Conservation (phyloP, 345 rosid genomes). For the Sisymbrium irio region DNA sequence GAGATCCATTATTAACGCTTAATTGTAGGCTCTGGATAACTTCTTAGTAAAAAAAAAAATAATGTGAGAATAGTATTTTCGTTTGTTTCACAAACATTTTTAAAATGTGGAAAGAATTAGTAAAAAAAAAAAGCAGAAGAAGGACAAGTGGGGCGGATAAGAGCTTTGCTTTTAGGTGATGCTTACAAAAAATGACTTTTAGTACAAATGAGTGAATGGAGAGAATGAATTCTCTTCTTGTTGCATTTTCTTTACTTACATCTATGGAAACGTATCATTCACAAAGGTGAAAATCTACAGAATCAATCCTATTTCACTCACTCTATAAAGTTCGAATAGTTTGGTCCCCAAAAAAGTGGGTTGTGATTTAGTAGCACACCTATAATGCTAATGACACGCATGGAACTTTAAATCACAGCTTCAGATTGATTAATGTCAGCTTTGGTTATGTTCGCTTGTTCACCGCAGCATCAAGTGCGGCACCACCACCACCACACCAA, state of each 20-base stretch:
- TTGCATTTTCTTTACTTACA: not conserved
- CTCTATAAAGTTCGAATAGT: slow-evolving; percentile 8
- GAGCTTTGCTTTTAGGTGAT: slow-evolving; percentile 13
- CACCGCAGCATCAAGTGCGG: not conserved
- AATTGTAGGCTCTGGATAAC: not conserved
- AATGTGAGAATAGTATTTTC: not conserved
- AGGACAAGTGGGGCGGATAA: slow-evolving; percentile 3
- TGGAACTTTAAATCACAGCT: not conserved
- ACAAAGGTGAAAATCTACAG: slow-evolving; percentile 19
- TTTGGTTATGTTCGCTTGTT: not conserved
- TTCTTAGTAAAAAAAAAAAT: not conserved
- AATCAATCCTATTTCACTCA: slow-evolving; percentile 22
- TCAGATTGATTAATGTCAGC: not conserved
- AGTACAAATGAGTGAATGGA: not conserved
- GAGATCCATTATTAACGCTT: not conserved
- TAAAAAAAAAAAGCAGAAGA: not conserved
- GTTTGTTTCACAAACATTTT: slow-evolving; percentile 3
- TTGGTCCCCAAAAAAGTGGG: not conserved
- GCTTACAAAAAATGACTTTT: slow-evolving; percentile 29
- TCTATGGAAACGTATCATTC: slow-evolving; percentile 25
- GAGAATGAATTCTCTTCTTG: slow-evolving; percentile 12
- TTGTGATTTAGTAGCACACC: not conserved
- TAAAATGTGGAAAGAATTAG: not conserved
- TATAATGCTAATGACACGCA: not conserved
- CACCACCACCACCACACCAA: no score